Base-by-base conservation (phyloP, 306 rosid genomes). In the Boehmeria nivea region DNA sequence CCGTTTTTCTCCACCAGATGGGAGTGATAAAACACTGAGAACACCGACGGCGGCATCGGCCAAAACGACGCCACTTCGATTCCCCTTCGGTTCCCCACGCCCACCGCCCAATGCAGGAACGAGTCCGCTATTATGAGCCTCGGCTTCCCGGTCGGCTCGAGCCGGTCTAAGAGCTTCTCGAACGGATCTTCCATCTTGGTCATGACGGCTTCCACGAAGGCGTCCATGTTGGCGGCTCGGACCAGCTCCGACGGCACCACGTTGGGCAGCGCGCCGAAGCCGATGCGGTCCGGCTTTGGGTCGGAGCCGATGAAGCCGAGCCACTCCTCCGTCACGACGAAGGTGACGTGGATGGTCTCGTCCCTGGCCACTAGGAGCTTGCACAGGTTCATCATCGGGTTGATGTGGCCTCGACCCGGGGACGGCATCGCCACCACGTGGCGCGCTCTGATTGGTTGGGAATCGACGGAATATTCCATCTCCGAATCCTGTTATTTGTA, bases 241-340 rank as follows among this genome's bases (percentile, higher is more conserved):
- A 74, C 16, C 61, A 67, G 63, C 63, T 77, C 79, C 25, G 79
- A 54, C 2, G 83, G 87, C 26, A 78, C 51, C 14, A 81, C 79
- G 65, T 74, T 75, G 0, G 81, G 79, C 58, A 78, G 25, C 19
- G 79, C 51, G 6, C 62, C 52, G 26, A 74, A 55, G n/a, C 40
- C 51, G 44, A 81, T 49, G 26, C 73, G 70, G 2, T 38, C 17
- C 3, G 80, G 83, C 47, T 47, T 61, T 2, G 66, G 59, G 20
- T 73, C 70, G 24, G 75, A 50, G 23, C 65, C 61, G 38, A 81
- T 61, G 39, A 54, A 53, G 23, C 64, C 57, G 37, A 52, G 59
- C 83, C 84, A 78, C 54, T 82, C 84, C 59, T 81, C 73, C 16
- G 88, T 82, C 59, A 81, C 71, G 28, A 82, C 75, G 39, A 78